These are phyloP conservation scores for Chytriomyces hyalinus DNA, from an alignment of 192 early-diverging fungal genomes.

Conservation along the genomic window DNA sequence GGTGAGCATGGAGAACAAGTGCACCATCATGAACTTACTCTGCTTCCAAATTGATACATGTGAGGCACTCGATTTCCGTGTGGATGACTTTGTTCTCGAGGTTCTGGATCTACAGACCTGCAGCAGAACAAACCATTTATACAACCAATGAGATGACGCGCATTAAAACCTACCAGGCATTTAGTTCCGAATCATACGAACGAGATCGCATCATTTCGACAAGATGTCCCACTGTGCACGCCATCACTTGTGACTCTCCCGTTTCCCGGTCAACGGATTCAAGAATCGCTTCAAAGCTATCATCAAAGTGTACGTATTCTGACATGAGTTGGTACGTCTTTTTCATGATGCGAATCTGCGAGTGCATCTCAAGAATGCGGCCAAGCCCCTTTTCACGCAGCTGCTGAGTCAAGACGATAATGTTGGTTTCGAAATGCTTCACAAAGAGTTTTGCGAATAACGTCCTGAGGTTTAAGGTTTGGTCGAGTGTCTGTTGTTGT, in stretches of 20 bases:
- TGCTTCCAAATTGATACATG: too few relatives aligned
- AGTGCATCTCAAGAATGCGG: constrained; percentile 53
- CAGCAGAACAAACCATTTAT: too few relatives aligned
- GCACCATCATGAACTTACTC: too few relatives aligned
- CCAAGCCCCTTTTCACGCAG: constrained; percentile 52
- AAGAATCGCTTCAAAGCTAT: constrained; percentile 54
- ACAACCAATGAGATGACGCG: too few relatives aligned
- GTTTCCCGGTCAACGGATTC: constrained; percentile 47
- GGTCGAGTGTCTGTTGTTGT: constrained; percentile 49
- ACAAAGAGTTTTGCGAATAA: constrained; percentile 50
- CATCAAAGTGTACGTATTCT: constrained; percentile 14
- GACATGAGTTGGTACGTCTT: constrained; percentile 51
- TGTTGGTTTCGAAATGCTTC: constrained; percentile 47
- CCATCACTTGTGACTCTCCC: constrained; percentile 38
- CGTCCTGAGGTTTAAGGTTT: constrained; percentile 47
- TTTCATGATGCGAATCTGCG: constrained; percentile 41
- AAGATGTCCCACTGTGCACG: constrained; percentile 15
- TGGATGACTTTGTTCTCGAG: too few relatives aligned
- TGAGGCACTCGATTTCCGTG: too few relatives aligned
- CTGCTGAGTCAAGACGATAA: constrained; percentile 52
- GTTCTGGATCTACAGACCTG: too few relatives aligned
- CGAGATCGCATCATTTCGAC: too few relatives aligned
- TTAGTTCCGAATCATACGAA: too few relatives aligned
- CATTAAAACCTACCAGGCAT: too few relatives aligned
- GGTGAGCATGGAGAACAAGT: too few relatives aligned